Evolutionary conservation across 768 basidiomycete genomes (phyloP).

Genomic region (Tylopilus intermedius): DNA sequence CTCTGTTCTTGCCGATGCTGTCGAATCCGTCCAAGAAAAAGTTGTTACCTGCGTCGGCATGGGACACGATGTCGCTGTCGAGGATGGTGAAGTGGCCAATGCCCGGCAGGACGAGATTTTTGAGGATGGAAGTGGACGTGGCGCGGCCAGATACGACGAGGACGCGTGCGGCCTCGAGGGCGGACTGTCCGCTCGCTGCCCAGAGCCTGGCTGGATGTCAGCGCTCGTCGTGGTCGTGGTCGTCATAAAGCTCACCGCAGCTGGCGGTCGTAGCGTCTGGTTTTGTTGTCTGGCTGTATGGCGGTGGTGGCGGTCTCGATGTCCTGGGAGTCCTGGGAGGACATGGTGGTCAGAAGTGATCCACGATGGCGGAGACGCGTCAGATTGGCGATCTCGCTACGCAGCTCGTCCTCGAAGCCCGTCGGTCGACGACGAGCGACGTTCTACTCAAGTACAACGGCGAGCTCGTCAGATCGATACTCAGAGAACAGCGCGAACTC

Average conservation of each 20-base stretch:
- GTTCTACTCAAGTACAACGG: conserved; percentile 91
- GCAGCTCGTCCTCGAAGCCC: conserved; percentile 81
- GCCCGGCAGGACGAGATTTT: conserved; percentile 95
- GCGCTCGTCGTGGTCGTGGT: not conserved
- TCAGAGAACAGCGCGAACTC: conserved; percentile 89
- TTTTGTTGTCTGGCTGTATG: conserved; percentile 74
- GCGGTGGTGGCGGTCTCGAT: conserved; percentile 43
- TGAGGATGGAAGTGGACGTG: conserved; percentile 83
- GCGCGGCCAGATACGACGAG: conserved; percentile 78
- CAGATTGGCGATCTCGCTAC: conserved; percentile 85
- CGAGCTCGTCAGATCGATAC: conserved; percentile 74
- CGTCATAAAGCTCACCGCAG: conserved; percentile 51
- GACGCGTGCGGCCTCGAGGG: conserved; percentile 79
- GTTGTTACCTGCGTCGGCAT: conserved; percentile 88
- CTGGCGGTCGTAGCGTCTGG: conserved; percentile 91
- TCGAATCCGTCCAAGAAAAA: conserved; percentile 81
- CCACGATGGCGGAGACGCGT: conserved; percentile 27
- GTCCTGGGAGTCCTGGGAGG: conserved; percentile 40
- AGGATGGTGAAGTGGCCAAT: conserved; percentile 94
- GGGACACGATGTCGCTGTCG: conserved; percentile 55
- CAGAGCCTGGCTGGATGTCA: conserved; percentile 56
- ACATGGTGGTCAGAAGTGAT: conserved; percentile 16
- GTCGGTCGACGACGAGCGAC: conserved; percentile 78
- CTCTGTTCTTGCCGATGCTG: conserved; percentile 78
- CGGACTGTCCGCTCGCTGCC: conserved; percentile 88